Evolutionary conservation across 345 rosid genomes (phyloP), one percentile per base, ranked within the genome.

Genomic region (Brassica incana): DNA sequence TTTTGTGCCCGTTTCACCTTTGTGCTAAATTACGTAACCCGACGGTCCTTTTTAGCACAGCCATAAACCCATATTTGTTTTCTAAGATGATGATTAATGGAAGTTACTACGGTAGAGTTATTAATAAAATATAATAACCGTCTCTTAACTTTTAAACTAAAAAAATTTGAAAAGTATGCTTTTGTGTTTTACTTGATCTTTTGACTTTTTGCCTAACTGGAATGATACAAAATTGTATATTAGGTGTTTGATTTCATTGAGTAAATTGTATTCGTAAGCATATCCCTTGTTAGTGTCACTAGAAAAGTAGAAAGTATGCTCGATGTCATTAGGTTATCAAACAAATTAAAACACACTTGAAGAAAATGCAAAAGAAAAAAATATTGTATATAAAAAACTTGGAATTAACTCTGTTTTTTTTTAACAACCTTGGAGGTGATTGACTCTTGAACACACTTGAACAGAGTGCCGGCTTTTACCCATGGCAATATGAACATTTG

Each of bases 1-100:
- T 38, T 65, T 71, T 64, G 40, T 50, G 20, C 54, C 35, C 20
- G 70, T 70, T 62, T 63, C 20, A 50, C 64, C 32, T 48, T 52
- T 48, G 58, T 61, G 65, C 69, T 69, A 68, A 69, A 0, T 52
- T 54, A 65, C 52, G 6, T 40, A 43, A 63, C 11, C 16, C 75
- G 69, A 77, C 38, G 9, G 5, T 38, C 7, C 25, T 33, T 6
- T 27, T 66, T 18, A 15, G 9, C 70, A 18, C 32, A 9, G 54
- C 32, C 45, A 40, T 29, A 73, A 45, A 29, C 36, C 56, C 67
- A 36, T 63, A 35, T 54, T 40, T 54, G 36, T 14, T 50, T 12
- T 18, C 18, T 54, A 45, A 50, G 16, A 30, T 30, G 33, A 30
- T 30, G 33, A 30, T 30, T 30, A 30, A 30, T 30, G 0, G 33